These are phyloP conservation scores for Tulasnella sp. DNA, from an alignment of 768 basidiomycete species.

Conservation along the genomic window DNA sequence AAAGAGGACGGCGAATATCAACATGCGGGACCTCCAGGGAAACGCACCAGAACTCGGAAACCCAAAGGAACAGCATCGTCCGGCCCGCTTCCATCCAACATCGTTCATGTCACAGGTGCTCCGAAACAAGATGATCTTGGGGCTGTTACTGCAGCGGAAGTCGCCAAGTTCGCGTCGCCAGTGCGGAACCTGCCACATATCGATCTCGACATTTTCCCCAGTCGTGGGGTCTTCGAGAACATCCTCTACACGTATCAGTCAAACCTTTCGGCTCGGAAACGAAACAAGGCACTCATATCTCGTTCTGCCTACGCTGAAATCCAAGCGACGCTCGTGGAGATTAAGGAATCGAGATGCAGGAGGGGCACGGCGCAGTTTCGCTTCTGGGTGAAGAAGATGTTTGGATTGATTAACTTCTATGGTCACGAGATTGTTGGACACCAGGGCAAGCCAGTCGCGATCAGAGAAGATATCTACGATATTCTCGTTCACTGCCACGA, in stretches of 20 bases:
- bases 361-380: constrained; percentile 14
- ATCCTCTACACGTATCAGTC: constrained; percentile 13
- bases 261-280: constrained; percentile 11
- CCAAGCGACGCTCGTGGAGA: constrained; percentile 10
- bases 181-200: constrained; percentile 8
- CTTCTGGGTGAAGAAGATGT: constrained; percentile 16
- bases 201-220: constrained; percentile 11
- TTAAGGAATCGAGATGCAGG: constrained; percentile 10
- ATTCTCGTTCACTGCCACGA: constrained; percentile 15
- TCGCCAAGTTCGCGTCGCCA: constrained; percentile 8
- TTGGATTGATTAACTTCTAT: constrained; percentile 15
- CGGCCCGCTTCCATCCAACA: neutral
- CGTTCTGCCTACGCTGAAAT: constrained; percentile 11
- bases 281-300: constrained; percentile 15
- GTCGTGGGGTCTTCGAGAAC: constrained; percentile 9
- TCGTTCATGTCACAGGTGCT: neutral
- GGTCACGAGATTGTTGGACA: constrained; percentile 10
- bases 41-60: neutral
- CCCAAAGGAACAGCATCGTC: neutral
- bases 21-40: neutral
- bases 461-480: constrained; percentile 13
- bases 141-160: neutral
- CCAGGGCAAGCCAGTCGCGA: constrained; percentile 15
- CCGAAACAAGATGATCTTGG: constrained; percentile 1
- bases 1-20: neutral